These are phyloP conservation scores for Sparassis latifolia DNA, from an alignment of 1,284 basidiomycete genomes.

Conservation along the genomic window DNA sequence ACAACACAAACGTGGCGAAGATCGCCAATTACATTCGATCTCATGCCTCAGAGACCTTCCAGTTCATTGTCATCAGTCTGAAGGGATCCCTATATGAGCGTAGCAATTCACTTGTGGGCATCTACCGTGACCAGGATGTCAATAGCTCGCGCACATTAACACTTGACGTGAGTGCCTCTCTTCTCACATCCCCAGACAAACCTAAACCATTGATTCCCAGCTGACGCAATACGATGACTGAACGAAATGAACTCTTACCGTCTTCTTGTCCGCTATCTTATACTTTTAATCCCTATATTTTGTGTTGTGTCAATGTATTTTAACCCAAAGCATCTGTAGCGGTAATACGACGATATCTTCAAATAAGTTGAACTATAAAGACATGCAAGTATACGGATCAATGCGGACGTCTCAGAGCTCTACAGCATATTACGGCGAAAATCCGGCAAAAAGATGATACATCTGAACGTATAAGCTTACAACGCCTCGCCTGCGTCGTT, in stretches of 20 bases:
- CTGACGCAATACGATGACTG: constrained; percentile 36
- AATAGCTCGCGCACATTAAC: constrained; percentile 89
- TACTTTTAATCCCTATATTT: not conserved
- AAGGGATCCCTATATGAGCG: constrained; percentile 90
- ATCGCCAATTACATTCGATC: constrained; percentile 86
- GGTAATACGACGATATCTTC: constrained; percentile 2
- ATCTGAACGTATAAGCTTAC: constrained; percentile 5
- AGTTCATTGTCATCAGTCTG: constrained; percentile 96
- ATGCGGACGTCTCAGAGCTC: not conserved
- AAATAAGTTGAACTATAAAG: constrained; percentile 4
- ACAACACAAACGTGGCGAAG: constrained; percentile 93
- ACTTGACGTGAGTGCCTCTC: constrained; percentile 66
- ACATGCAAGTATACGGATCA: constrained; percentile 1
- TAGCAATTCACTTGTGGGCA: constrained; percentile 87
- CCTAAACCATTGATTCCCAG: constrained; percentile 16
- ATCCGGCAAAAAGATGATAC: constrained; percentile 1
- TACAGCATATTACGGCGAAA: not conserved
- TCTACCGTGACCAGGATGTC: constrained; percentile 89
- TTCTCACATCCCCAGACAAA: not conserved
- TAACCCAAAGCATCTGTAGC: not conserved
- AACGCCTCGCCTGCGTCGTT: constrained; percentile 23
- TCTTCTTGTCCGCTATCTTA: constrained; percentile 2
- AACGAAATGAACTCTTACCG: not conserved
- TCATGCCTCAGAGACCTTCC: constrained; percentile 77
- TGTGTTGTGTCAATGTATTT: not conserved